A percentile compares a stretch with the other conserved stretches of the same genome.
phyloP scores from a whole-genome alignment of 768 basidiomycete species.

The Paxillus involutus region DNA sequence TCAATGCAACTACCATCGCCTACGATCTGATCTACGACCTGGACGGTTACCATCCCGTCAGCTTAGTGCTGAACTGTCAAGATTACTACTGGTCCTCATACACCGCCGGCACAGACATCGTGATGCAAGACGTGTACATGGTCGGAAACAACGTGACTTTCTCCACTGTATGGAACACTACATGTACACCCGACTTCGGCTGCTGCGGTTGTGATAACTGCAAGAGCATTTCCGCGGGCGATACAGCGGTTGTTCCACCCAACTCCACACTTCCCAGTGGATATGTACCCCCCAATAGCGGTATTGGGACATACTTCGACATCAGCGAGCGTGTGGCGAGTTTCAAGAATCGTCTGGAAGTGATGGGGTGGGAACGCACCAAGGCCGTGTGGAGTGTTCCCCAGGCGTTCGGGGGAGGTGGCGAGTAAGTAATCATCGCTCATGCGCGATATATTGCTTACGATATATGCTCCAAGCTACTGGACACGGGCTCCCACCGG shows the following conservation, averaged over 20 bases:
- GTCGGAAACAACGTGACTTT: too few species aligned
- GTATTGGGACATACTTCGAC: slow-evolving; percentile 52
- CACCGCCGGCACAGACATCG: slow-evolving; percentile 63
- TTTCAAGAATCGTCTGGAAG: slow-evolving; percentile 56
- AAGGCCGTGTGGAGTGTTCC: too few species aligned
- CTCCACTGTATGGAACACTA: slow-evolving; percentile 52
- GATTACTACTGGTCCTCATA: slow-evolving; percentile 64
- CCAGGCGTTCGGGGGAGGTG: slow-evolving; percentile 65
- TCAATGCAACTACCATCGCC: slow-evolving; percentile 50
- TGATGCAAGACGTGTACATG: too few species aligned
- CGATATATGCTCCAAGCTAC: slow-evolving; percentile 42
- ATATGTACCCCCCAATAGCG: slow-evolving; percentile 28
- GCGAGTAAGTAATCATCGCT: slow-evolving; percentile 25
- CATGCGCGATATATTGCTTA: background rate
- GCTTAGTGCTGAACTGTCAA: slow-evolving; percentile 63
- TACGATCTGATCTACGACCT: slow-evolving; percentile 58
- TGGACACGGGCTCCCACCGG: slow-evolving; percentile 69
- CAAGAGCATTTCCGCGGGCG: slow-evolving; percentile 40
- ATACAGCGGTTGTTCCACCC: slow-evolving; percentile 26
- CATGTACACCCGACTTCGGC: slow-evolving; percentile 65
- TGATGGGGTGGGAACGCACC: slow-evolving; percentile 57
- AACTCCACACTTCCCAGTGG: slow-evolving; percentile 19
- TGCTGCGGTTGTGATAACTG: slow-evolving; percentile 78
- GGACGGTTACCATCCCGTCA: slow-evolving; percentile 68
- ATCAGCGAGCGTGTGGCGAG: slow-evolving; percentile 67